Percentiles rank a stretch among this genome's conserved stretches.
Conservation (phyloP, 257 asterid genomes). For the Solanum arcanum region DNA sequence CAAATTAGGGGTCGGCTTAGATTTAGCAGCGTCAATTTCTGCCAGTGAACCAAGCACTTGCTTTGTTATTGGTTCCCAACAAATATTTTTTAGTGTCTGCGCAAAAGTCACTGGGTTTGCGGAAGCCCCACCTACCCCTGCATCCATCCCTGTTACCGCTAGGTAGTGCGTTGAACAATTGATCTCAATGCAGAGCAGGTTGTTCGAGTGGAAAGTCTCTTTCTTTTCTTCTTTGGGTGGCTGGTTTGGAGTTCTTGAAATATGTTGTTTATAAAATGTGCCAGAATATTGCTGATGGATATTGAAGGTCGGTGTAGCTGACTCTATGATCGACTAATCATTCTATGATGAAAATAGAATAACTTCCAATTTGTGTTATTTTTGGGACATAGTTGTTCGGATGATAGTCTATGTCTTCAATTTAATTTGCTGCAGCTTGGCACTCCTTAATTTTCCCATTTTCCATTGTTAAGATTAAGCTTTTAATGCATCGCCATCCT, state of each 20-base stretch:
- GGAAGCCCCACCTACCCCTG: not conserved
- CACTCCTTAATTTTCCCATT: not conserved
- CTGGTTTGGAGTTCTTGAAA: not conserved
- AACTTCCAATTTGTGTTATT: not conserved
- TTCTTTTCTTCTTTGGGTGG: not conserved
- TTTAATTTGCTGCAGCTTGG: not conserved
- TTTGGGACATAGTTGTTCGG: not conserved
- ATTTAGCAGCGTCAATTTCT: not conserved
- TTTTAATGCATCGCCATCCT: not conserved
- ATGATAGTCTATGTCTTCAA: not conserved
- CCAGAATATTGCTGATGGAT: not conserved
- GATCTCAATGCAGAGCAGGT: not conserved
- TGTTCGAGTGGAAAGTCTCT: not conserved
- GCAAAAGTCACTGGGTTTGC: not conserved
- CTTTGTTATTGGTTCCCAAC: not conserved
- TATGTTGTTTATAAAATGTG: not conserved
- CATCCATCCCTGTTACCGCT: not conserved
- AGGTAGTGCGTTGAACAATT: not conserved
- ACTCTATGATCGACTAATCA: not conserved
- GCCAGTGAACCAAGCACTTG: not conserved
- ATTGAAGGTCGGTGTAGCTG: not conserved
- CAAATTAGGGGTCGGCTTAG: not conserved
- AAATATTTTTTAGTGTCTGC: not conserved
- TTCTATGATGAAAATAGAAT: no score
- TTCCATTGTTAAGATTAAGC: not conserved